Base-by-base conservation (phyloP, 768 basidiomycete genomes). In the Russula griseocarnosa region DNA sequence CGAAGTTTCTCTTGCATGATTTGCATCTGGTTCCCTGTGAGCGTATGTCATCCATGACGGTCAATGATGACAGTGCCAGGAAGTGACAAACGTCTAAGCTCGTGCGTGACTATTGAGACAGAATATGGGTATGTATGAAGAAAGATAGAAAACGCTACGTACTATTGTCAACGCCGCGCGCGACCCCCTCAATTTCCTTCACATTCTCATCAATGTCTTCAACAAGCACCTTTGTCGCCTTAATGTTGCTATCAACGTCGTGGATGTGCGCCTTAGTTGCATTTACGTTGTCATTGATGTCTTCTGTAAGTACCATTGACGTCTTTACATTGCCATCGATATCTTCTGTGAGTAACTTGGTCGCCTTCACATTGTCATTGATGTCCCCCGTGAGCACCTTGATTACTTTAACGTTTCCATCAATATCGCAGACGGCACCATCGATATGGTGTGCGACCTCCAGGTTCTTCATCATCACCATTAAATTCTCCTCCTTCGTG, bases 401-500 rank as follows among this genome's bases (percentile, higher is more conserved):
- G 3, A 14, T 14, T 38, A 14, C 38, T 38, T 38, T 16, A 16
- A 38, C 38, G 14, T 38, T 16, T 13, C 38, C 38, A 38, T 14
- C 13, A 11, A 38, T 14, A 38, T 32, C 32, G 8, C 8, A 1
- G 8, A 9, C 36, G 36, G 5, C 4, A 5, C 3, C 36, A n/a
- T 46, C 53, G 13, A 62, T 34, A 4, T 3, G 24, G 14, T 62
- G 54, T 30, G 36, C 42, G 13, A 49, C 9, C 26, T 44, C 55
- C 32, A 52, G 52, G 24, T 44, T 58, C 26, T 30, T 58, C 0
- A 40, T 50, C 26, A 44, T 40, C 8, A 20, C 18, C 40, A 58
- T 46, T 14, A 20, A 11, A 5, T 2, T 20, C 56, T 63, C 62
- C 32, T 52, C 56, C 24, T 42, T 28, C 16, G 55, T 63, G 24